phyloP scores from a whole-genome alignment of 176 grass and related monocot genomes.

The Aegilops tauschii region DNA sequence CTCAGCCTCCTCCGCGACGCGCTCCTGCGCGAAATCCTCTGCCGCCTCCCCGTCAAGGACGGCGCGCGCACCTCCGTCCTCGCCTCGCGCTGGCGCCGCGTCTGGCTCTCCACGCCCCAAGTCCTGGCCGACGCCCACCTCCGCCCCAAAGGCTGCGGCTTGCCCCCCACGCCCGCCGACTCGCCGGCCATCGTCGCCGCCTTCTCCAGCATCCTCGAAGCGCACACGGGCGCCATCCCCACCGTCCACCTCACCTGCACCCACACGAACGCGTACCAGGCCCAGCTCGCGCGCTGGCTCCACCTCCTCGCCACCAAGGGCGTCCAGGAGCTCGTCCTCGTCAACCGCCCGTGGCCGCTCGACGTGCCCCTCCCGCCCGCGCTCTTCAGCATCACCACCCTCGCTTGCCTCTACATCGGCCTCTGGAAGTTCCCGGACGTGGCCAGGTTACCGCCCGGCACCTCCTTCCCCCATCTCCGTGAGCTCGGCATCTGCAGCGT shows the following conservation, averaged over 20 bases:
- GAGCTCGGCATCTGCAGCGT: neutral
- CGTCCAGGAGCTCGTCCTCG: neutral
- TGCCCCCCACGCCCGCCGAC: neutral
- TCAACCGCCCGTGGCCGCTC: neutral
- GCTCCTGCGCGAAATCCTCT: neutral
- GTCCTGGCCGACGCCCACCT: neutral
- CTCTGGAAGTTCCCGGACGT: neutral
- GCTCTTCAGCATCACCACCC: neutral
- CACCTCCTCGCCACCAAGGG: neutral
- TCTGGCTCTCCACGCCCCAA: neutral
- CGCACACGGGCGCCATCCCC: neutral
- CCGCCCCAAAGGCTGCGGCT: neutral
- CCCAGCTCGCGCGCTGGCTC: neutral
- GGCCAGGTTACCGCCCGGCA: neutral
- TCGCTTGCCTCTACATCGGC: neutral
- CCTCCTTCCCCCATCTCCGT: neutral
- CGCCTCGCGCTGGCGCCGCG: neutral
- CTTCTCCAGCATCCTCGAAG: neutral
- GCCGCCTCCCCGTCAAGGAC: neutral
- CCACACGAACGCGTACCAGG: neutral
- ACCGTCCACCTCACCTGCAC: neutral
- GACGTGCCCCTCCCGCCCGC: neutral
- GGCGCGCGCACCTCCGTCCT: slow-evolving; percentile 17
- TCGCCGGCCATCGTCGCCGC: too few relatives aligned
- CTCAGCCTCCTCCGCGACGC: neutral